Evolutionary conservation across 139 green algal species (phyloP).

Genomic region (Chlorella sp.): DNA sequence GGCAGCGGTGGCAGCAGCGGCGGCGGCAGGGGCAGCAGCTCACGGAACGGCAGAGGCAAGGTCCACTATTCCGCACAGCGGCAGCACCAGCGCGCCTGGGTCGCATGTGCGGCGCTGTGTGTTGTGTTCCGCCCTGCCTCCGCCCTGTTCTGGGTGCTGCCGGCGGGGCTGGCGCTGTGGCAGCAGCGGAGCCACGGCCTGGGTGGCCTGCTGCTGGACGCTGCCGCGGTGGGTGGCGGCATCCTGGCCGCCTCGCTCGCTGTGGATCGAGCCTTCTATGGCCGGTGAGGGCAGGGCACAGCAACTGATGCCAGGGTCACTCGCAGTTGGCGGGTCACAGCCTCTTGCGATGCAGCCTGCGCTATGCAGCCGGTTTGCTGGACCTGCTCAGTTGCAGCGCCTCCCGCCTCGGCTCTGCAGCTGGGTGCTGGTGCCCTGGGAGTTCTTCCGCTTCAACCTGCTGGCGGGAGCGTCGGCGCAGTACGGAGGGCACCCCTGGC

Average conservation of each 20-base stretch:
- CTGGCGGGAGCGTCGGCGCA: conserved; percentile 50
- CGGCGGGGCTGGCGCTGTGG: conserved; percentile 22
- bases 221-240: background rate
- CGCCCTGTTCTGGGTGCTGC: conserved; percentile 53
- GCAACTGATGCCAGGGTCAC: background rate
- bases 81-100: conserved; percentile 30
- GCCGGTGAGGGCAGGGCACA: conserved; percentile 20
- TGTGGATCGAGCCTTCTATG: conserved; percentile 51
- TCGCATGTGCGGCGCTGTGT: conserved; percentile 42
- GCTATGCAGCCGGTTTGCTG: too few relatives aligned
- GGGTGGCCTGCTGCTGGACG: conserved; percentile 23
- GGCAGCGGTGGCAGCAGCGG: background rate
- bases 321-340: background rate
- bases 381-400: background rate
- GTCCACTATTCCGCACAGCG: background rate
- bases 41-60: too few relatives aligned
- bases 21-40: background rate
- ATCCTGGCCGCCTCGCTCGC: background rate
- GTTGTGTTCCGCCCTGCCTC: conserved; percentile 54
- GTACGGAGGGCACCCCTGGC: conserved; percentile 78
- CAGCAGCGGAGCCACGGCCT: background rate
- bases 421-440: conserved; percentile 65
- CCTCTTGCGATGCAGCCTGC: too few relatives aligned
- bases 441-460: conserved; percentile 82
- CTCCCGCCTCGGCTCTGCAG: conserved; percentile 15